Base-by-base conservation (phyloP, 2,329 filamentous ascomycete species). In the Colletotrichum magnum region DNA sequence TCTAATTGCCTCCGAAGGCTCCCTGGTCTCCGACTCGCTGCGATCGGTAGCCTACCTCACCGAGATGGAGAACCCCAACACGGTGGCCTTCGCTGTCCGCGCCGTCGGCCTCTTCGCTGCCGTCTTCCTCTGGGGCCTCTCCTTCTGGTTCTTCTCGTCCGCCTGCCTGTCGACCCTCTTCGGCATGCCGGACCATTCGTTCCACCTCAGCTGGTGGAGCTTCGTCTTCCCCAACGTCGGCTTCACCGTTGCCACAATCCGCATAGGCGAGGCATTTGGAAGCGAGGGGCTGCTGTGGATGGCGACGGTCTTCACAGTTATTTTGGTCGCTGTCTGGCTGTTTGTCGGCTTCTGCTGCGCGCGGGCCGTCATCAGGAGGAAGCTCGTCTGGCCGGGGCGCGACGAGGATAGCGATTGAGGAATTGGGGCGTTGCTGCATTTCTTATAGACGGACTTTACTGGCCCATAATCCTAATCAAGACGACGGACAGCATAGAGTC, bases 221-320 rank as follows among this genome's bases (percentile, higher is more conserved):
- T 88, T 89, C 76, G 83, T 90, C 12, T 90, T 89, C 72, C 87
- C 88, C 10, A 89, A 89, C 61, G 86, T 84, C 0, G 88, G 87
- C 0, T 82, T 89, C 28, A 86, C 85, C 0, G 77, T 89, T 28
- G 87, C 86, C 2, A 85, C 84, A 1, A 87, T 88, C 41, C 82
- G 86, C 32, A 79, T 88, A 50, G 87, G 84, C 0, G 81, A 81
- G 16, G 80, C 78, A 1, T 79, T 88, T 39, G 74, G 81, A 2
- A 88, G 85, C 69, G 63, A 81, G 4, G 84, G 79, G 0, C 78
- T 89, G 47, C 72, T 82, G 73, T 82, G 83, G 15, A 77, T 89
- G 16, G 83, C 82, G 1, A 83, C 82, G n/a, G 86, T 82, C 6
- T 78, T 89, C 77, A 86, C 86, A 0, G 75, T 88, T 26, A 66